Evolutionary conservation across 2,329 filamentous ascomycete genomes (phyloP).

Genomic region (Hypomyces perniciosus): DNA sequence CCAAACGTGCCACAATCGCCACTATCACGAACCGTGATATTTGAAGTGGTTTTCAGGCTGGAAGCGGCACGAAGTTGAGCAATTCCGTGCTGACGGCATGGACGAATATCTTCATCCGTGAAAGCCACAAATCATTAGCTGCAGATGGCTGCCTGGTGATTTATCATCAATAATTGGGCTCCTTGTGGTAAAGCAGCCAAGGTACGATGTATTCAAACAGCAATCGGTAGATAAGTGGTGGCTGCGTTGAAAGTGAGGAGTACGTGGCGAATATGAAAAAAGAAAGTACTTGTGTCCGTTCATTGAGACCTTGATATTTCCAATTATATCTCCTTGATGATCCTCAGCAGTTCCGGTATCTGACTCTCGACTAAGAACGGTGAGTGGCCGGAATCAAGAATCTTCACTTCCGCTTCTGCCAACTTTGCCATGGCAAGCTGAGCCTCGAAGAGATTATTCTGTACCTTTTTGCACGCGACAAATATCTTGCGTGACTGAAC

Average conservation of each 20-base stretch:
- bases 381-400: not conserved
- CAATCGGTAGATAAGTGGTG: no score
- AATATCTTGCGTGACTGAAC: not conserved
- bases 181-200: no score
- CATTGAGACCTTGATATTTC: not conserved
- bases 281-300: not conserved
- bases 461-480: not conserved
- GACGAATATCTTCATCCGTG: not conserved
- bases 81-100: not conserved
- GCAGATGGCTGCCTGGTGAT: not conserved
- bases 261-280: not conserved
- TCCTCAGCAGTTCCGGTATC: not conserved
- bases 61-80: not conserved
- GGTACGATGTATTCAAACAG: no score
- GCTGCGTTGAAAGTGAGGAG: no score
- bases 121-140: not conserved
- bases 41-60: not conserved
- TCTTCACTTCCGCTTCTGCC: not conserved
- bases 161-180: not conserved
- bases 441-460: not conserved
- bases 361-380: not conserved
- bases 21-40: not conserved
- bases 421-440: not conserved
- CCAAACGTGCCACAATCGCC: not conserved
- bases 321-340: not conserved